phyloP scores from a whole-genome alignment of 306 rosid species.

The Acmispon strigosus region DNA sequence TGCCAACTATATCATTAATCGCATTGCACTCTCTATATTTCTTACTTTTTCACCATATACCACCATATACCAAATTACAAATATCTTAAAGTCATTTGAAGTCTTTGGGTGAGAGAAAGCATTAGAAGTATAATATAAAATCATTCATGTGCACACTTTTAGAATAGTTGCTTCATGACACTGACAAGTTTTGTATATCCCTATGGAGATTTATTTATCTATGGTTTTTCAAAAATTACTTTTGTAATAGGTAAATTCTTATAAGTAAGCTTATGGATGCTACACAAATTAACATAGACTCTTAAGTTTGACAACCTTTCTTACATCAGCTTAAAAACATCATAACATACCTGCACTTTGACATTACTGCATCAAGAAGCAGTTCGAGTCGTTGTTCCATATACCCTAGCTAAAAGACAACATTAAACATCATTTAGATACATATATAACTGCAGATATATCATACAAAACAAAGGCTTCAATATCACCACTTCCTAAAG shows the following conservation, averaged over 20 bases:
- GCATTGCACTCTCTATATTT: no score
- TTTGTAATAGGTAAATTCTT: neutral
- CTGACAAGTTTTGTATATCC: neutral
- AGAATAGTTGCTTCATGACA: neutral
- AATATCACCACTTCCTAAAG: neutral
- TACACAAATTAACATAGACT: neutral
- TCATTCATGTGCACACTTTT: no score
- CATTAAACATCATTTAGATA: conserved; percentile 10
- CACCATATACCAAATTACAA: no score
- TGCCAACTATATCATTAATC: no score
- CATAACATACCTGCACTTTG: conserved; percentile 57
- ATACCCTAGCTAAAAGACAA: conserved; percentile 51
- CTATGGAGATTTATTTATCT: neutral
- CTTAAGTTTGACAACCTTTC: neutral
- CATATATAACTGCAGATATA: neutral
- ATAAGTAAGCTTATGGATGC: neutral
- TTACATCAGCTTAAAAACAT: neutral
- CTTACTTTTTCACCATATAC: no score
- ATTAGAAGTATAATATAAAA: no score
- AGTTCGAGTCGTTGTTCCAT: conserved; percentile 75
- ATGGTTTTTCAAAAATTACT: neutral
- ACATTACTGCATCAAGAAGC: conserved; percentile 54
- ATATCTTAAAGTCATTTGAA: no score
- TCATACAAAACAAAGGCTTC: neutral
- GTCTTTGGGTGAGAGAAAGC: no score